Evolutionary conservation across 1,284 basidiomycete species (phyloP).

Genomic region (Trametes polyzona): DNA sequence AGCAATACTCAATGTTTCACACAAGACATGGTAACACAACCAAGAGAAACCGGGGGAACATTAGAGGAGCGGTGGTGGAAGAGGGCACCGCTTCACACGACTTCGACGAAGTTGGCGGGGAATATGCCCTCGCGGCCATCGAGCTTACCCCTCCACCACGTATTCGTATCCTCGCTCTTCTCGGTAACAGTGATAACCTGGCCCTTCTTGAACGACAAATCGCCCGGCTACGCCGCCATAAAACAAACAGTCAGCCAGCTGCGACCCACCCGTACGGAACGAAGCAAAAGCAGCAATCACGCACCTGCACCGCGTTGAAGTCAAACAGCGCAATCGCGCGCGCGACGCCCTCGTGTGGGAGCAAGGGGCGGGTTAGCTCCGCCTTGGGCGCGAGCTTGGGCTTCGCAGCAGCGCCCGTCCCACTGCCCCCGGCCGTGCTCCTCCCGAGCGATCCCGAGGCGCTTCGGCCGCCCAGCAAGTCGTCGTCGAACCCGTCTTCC

Average conservation of each 20-base stretch:
- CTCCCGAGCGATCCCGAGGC: slow-evolving; percentile 20
- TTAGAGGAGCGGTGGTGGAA: too few relatives aligned
- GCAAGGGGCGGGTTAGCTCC: slow-evolving; percentile 51
- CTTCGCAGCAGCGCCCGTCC: slow-evolving; percentile 21
- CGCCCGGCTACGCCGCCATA: slow-evolving; percentile 59
- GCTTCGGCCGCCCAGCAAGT: slow-evolving; percentile 19
- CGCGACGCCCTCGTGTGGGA: slow-evolving; percentile 61
- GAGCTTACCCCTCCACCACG: slow-evolving; percentile 78
- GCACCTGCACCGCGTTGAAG: slow-evolving; percentile 73
- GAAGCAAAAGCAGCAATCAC: slow-evolving; percentile 19
- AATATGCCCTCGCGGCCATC: slow-evolving; percentile 52
- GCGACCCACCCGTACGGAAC: not conserved
- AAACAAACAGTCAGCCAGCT: not conserved
- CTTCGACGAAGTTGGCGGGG: slow-evolving; percentile 59
- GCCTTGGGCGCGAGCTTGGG: slow-evolving; percentile 51
- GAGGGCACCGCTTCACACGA: slow-evolving; percentile 34
- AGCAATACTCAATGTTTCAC: not conserved
- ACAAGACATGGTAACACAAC: too few relatives aligned
- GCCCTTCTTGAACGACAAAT: slow-evolving; percentile 85
- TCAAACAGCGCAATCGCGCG: slow-evolving; percentile 82
- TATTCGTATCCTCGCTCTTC: slow-evolving; percentile 76
- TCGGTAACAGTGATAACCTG: slow-evolving; percentile 79
- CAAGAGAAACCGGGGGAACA: not conserved
- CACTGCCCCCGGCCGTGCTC: too few relatives aligned
- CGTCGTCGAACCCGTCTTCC: slow-evolving; percentile 28